phyloP scores from a whole-genome alignment of 139 green algal genomes.

The Closterium sp. region DNA sequence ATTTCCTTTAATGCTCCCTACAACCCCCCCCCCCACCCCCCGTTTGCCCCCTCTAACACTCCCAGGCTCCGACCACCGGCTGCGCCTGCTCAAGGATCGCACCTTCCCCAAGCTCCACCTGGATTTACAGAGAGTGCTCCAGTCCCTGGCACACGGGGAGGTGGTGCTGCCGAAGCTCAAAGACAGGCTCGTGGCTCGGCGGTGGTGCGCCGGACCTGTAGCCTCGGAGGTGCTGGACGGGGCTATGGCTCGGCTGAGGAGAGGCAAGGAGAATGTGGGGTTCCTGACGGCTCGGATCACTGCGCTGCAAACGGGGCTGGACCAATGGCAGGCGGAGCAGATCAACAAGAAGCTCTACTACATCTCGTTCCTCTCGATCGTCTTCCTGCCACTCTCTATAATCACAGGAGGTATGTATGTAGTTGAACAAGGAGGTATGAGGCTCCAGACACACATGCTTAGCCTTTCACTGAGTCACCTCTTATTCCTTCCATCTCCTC shows the following conservation, averaged over 20 bases:
- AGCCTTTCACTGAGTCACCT: too few relatives aligned
- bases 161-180: slow-evolving; percentile 38
- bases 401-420: slow-evolving; percentile 28
- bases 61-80: background rate
- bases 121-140: slow-evolving; percentile 41
- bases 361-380: slow-evolving; percentile 40
- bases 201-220: slow-evolving; percentile 13
- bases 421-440: too few relatives aligned
- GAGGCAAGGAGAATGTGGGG: slow-evolving; percentile 41
- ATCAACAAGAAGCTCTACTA: slow-evolving; percentile 45
- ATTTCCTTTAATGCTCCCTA: background rate
- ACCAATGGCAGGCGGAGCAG: slow-evolving; percentile 40
- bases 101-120: slow-evolving; percentile 32
- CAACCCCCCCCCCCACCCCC: background rate
- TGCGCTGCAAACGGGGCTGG: slow-evolving; percentile 35
- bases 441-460: too few relatives aligned
- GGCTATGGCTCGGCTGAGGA: slow-evolving; percentile 8
- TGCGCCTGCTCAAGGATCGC: slow-evolving; percentile 11
- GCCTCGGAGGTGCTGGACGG: slow-evolving; percentile 9
- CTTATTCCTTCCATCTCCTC: too few relatives aligned
- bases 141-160: slow-evolving; percentile 27
- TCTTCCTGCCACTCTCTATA: slow-evolving; percentile 36
- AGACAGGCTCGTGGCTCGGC: slow-evolving; percentile 13
- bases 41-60: background rate
- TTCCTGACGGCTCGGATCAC: slow-evolving; percentile 28